Percentiles rank a stretch among this genome's conserved stretches.
Evolutionary conservation across 257 asterid genomes (phyloP).

Genomic region (Dorcoceras hygrometricum): DNA sequence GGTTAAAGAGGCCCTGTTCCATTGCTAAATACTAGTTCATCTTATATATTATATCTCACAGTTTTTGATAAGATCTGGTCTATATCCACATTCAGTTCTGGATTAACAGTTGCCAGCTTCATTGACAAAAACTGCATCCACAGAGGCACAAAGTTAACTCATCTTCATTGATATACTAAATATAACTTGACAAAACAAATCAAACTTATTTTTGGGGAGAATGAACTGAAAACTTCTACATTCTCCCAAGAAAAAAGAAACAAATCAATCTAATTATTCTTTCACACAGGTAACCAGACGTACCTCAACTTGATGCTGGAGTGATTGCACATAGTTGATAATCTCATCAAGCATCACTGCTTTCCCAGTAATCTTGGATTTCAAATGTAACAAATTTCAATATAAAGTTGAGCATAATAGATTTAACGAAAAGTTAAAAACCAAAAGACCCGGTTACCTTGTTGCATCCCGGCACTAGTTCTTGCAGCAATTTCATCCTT

Average conservation of each 20-base stretch:
- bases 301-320: conserved; percentile 98
- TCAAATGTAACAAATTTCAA: conserved; percentile 14
- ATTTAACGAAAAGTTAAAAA: conserved; percentile 13
- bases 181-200: not conserved
- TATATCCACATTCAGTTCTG: conserved; percentile 62
- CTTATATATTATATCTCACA: conserved; percentile 36
- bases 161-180: conserved; percentile 13
- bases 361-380: conserved; percentile 78
- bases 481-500: conserved; percentile 93
- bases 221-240: not conserved
- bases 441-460: conserved; percentile 44
- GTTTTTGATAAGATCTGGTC: conserved; percentile 69
- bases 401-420: not conserved
- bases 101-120: conserved; percentile 89
- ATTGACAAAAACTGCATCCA: conserved; percentile 73
- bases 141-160: conserved; percentile 17
- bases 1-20: not conserved
- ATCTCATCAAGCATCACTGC: conserved; percentile 99
- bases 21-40: not conserved
- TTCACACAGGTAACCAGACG: conserved; percentile 4
- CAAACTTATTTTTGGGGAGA: not conserved
- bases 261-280: not conserved
- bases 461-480: conserved; percentile 93
- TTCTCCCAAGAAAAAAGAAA: not conserved
- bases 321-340: conserved; percentile 91